These are phyloP conservation scores for Termitomyces sp. DNA, from an alignment of 768 basidiomycete genomes.

Conservation along the genomic window DNA sequence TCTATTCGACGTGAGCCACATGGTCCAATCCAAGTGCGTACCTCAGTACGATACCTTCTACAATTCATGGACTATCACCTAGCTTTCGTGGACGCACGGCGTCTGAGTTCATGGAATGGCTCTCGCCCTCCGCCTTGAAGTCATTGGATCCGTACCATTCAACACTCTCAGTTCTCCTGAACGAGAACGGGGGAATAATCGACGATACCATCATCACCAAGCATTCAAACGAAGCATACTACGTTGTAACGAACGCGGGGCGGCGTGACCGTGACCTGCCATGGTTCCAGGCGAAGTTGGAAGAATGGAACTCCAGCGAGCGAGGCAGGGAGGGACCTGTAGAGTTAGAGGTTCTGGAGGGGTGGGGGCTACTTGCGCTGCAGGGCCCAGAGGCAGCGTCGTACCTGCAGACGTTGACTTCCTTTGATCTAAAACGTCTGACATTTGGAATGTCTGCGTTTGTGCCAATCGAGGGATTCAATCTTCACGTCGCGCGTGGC, in stretches of 20 bases:
- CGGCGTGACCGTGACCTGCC: conserved; percentile 74
- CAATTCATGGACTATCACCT: conserved; percentile 2
- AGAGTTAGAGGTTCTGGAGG: conserved; percentile 74
- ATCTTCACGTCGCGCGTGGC: conserved; percentile 85
- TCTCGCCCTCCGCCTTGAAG: conserved; percentile 80
- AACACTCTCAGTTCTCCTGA: conserved; percentile 85
- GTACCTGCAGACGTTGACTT: conserved; percentile 72
- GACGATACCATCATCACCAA: conserved; percentile 94
- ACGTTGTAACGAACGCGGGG: conserved; percentile 96
- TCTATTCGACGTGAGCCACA: conserved; percentile 96
- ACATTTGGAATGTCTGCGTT: conserved; percentile 85
- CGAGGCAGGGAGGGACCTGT: conserved; percentile 55
- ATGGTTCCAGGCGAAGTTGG: conserved; percentile 66
- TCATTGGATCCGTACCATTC: conserved; percentile 68
- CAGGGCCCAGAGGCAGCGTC: conserved; percentile 87
- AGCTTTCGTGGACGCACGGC: conserved; percentile 81
- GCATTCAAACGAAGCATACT: conserved; percentile 74
- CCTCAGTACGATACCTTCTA: neutral
- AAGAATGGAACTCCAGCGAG: conserved; percentile 71
- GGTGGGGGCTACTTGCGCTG: conserved; percentile 85
- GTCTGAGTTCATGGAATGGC: conserved; percentile 79
- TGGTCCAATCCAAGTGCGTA: conserved; percentile 89
- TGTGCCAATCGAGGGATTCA: conserved; percentile 71
- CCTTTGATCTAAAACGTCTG: conserved; percentile 65
- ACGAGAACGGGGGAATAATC: conserved; percentile 88